Evolutionary conservation across 305 asterid genomes (phyloP).

Genomic region (Striga hermonthica): DNA sequence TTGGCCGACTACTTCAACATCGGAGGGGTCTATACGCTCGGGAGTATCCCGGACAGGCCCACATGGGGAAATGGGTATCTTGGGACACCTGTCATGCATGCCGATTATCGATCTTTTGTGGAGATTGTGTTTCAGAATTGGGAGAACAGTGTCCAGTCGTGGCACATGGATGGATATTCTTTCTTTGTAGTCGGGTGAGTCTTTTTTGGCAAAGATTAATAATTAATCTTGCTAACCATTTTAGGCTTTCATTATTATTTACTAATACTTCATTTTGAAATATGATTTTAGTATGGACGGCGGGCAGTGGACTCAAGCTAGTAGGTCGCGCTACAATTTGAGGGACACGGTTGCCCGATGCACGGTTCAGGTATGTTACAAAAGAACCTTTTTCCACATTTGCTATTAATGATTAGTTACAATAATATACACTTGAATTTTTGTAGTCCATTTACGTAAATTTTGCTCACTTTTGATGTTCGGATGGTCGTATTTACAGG

Average conservation of each 20-base stretch:
- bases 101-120: constrained; percentile 52
- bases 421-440: not conserved
- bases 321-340: constrained; percentile 60
- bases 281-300: constrained; percentile 63
- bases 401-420: not conserved
- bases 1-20: constrained; percentile 87
- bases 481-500: constrained; percentile 42
- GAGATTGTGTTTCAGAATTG: constrained; percentile 88
- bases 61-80: constrained; percentile 55
- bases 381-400: not conserved
- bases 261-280: not conserved
- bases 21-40: constrained; percentile 66
- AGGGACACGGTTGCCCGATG: constrained; percentile 74
- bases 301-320: constrained; percentile 76
- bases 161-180: constrained; percentile 85
- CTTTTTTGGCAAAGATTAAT: too few relatives aligned
- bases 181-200: constrained; percentile 90
- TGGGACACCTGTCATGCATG: constrained; percentile 74
- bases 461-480: not conserved
- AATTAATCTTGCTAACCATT: not conserved
- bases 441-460: not conserved
- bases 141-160: constrained; percentile 80
- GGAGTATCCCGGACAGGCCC: constrained; percentile 68
- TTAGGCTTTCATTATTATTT: not conserved
- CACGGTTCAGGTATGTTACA: constrained; percentile 59